phyloP scores from a whole-genome alignment of 176 grass and related monocot species.

The Phragmites australis region DNA sequence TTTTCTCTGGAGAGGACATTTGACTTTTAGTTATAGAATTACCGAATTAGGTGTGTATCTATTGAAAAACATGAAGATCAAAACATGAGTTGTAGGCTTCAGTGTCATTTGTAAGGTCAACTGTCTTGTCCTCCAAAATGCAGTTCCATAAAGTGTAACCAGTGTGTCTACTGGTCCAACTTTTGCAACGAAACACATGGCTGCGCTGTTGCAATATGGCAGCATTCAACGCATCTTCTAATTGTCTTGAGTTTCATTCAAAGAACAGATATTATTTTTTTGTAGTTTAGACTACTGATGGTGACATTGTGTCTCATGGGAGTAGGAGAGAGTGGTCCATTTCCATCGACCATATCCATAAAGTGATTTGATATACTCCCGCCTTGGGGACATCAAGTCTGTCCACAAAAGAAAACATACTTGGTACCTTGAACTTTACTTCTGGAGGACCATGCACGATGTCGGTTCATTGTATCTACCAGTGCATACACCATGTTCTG shows the following conservation, averaged over 20 bases:
- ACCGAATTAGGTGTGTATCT: not conserved
- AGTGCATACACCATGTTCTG: conserved; percentile 29
- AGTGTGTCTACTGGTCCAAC: not conserved
- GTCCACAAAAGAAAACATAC: conserved; percentile 5
- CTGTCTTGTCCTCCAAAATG: conserved; percentile 4
- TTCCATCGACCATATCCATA: conserved; percentile 37
- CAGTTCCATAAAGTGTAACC: not conserved
- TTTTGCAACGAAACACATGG: not conserved
- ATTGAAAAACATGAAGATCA: not conserved
- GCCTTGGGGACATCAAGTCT: conserved; percentile 40
- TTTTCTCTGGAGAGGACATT: not conserved
- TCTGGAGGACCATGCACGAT: conserved; percentile 24
- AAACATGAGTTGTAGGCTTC: not conserved
- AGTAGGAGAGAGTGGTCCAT: not conserved
- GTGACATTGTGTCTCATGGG: not conserved
- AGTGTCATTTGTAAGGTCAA: not conserved
- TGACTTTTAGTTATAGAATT: not conserved
- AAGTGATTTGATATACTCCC: conserved; percentile 36
- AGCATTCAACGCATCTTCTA: not conserved
- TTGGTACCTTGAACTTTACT: conserved; percentile 30
- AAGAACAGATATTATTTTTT: not conserved
- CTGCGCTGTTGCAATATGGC: not conserved
- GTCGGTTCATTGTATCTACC: conserved; percentile 31
- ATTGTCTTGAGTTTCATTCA: not conserved
- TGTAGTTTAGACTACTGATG: conserved; percentile 17